Base-by-base conservation (phyloP, 1,284 basidiomycete genomes). In the Phaffia rhodozyma region DNA sequence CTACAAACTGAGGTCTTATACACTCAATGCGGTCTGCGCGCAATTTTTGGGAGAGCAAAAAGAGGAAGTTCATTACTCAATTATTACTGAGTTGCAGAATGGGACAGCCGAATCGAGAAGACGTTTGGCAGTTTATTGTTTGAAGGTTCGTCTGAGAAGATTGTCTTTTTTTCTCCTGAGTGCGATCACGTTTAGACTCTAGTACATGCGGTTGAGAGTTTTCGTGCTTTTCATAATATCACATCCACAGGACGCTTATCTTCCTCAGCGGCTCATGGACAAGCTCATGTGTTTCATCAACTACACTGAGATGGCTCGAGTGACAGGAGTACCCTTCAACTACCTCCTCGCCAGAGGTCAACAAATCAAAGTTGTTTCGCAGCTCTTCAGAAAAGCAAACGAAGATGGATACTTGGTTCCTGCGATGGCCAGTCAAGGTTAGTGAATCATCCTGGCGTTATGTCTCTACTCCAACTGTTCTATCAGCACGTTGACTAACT, bases 231-330 rank as follows among this genome's bases (percentile, higher is more conserved):
- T 32, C 34, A 1, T 51, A 5, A 29, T 59, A 49, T 13, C 9
- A 9, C n/a, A 18, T 32, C 34, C 21, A 1, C 66, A 94, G 91
- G 92, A 97, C 79, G 92, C 93, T 1, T 97, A 97, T 73, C 83
- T 97, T 21, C 93, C 92, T 0, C 92, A 97, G 75, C 81, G 92
- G 56, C 76, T 97, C 50, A 81, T 97, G 75, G 92, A 97, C 75
- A 96, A 96, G 72, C 80, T 97, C 51, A 96, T 97, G 93, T 96
- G 90, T 69, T 91, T 97, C 71, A 86, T 97, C 74, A 97, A 97
- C 74, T 96, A 94, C 72, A 86, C 84, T 47, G 92, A 97, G 73
- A 92, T 97, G 91, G 82, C 93, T 9, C 86, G 92, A 75, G 93
- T 97, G 3, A 97, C 92, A 0, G 92, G 92, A 18, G 91, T 97